Conservation (phyloP, 176 grass and related monocot species). For the Aegilops sharonensis region DNA sequence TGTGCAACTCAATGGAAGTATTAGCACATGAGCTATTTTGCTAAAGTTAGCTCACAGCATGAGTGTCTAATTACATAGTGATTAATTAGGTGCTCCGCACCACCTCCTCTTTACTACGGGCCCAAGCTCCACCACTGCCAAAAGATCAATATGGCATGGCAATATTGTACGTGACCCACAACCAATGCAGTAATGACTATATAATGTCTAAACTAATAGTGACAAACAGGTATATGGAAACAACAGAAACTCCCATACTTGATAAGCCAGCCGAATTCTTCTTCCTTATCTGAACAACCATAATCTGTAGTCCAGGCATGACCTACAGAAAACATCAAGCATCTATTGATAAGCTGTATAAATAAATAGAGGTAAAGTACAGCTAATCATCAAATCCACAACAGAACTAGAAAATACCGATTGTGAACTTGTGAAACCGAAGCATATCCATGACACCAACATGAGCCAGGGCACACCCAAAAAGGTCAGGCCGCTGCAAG, state of each 20-base stretch:
- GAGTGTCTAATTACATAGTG: no score
- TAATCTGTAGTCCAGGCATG: conserved; percentile 99
- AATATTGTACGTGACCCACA: background rate
- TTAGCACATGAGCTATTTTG: no score
- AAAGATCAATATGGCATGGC: no score
- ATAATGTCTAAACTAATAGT: background rate
- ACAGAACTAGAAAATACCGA: conserved; percentile 46
- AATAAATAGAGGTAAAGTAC: conserved; percentile 16
- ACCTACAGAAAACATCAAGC: conserved; percentile 48
- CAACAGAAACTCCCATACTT: conserved; percentile 55
- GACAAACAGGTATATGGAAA: background rate
- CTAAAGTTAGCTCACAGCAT: no score
- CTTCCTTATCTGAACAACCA: conserved; percentile 86
- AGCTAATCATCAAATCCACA: conserved; percentile 19
- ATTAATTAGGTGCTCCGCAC: no score
- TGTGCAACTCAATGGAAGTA: no score
- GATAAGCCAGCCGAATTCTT: conserved; percentile 84
- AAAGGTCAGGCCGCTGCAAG: conserved; percentile 85
- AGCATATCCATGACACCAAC: conserved; percentile 99
- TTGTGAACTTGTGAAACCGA: conserved; percentile 97
- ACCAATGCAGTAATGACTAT: background rate
- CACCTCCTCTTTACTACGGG: no score
- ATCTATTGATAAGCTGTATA: conserved; percentile 10
- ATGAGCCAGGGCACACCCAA: conserved; percentile 91
- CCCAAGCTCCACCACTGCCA: no score